Base-by-base conservation (phyloP, 345 rosid species). In the Carallia brachiata region DNA sequence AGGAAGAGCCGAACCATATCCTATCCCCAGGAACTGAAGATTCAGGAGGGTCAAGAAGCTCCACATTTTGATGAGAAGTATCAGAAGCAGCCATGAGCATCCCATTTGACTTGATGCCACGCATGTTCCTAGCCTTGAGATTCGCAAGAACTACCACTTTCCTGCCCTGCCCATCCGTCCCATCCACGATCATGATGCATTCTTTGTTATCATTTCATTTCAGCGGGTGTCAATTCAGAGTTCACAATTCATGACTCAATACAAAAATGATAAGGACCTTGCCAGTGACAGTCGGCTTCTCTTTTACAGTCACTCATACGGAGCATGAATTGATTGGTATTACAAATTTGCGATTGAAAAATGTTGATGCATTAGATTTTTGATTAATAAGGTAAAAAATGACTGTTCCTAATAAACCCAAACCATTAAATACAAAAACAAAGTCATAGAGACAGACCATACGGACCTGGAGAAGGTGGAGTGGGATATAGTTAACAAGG, bases 41-140 rank as follows among this genome's bases (percentile, higher is more conserved):
- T 32, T 85, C 72, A 16, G 96, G 98, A 36, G 96, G 98, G 55
- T 84, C 81, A 53, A 91, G 86, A 77, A 84, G 93, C 85, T 94
- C 96, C 30, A 91, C 89, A 68, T 83, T 88, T 69, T 91, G 85
- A 75, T 91, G 97, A 32, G 92, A 70, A 1, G 83, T 80, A 74
- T 90, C 96, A 7, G 97, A 91, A 40, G 98, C 97, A 81, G 92
- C 91, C 75, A 91, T 70, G 39, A 94, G 87, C 98, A 90, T 94
- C 31, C 98, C 98, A 68, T 48, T 79, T 17, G 98, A 94, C 84
- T 94, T 91, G 0, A 94, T 90, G 32, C 98, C 98, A 34, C 96
- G 90, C 97, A 94, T 94, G 71, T 88, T 94, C 79, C 98, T 84
- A 1, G 98, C 83, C 84, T 94, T 91, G 40, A 94, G 75, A 80